Evolutionary conservation across 257 asterid species (phyloP).

Genomic region (Thymus quinquecostatus): DNA sequence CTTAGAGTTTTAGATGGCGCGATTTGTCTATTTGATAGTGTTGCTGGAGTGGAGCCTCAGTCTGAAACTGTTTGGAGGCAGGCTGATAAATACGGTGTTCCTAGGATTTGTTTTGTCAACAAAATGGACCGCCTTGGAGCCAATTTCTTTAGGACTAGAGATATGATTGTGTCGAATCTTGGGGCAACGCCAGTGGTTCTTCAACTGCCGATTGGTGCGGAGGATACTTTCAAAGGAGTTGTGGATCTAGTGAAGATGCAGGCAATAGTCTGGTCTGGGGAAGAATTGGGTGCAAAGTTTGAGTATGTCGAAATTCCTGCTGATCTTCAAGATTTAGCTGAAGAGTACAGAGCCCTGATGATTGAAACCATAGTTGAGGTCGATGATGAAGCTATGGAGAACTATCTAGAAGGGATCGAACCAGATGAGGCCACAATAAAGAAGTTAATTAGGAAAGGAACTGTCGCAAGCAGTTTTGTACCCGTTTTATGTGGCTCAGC

Average conservation of each 20-base stretch:
- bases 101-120: conserved; percentile 94
- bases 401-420: conserved; percentile 83
- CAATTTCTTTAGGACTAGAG: conserved; percentile 86
- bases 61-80: conserved; percentile 99
- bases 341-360: conserved; percentile 71
- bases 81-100: conserved; percentile 97
- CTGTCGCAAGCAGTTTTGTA: conserved; percentile 65
- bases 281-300: conserved; percentile 96
- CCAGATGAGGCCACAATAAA: conserved; percentile 79
- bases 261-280: conserved; percentile 88
- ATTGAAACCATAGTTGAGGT: conserved; percentile 74
- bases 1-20: conserved; percentile 95
- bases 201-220: conserved; percentile 87
- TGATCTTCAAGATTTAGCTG: conserved; percentile 73
- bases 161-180: conserved; percentile 85
- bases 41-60: conserved; percentile 98
- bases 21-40: conserved; percentile 93
- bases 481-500: conserved; percentile 96
- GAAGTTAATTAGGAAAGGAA: conserved; percentile 75
- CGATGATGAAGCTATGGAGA: conserved; percentile 91
- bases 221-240: conserved; percentile 82
- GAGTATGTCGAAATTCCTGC: conserved; percentile 72
- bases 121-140: conserved; percentile 99
- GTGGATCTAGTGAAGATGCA: conserved; percentile 87
- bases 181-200: conserved; percentile 93